Evolutionary conservation across 202 grass and related monocot genomes (phyloP).

Genomic region (Musa balbisiana): DNA sequence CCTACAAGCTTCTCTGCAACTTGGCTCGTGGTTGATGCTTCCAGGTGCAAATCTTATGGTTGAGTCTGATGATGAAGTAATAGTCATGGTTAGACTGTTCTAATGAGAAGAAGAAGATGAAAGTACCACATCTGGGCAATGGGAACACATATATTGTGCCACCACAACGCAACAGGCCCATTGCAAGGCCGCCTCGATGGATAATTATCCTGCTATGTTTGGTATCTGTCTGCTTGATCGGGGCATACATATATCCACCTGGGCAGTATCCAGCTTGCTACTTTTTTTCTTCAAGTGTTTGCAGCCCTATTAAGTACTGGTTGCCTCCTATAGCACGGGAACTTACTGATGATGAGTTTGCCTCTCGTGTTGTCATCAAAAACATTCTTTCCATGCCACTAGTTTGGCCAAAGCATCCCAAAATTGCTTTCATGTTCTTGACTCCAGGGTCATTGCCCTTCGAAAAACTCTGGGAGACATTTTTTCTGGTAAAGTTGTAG

Average conservation of each 20-base stretch:
- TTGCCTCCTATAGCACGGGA: conserved; percentile 54
- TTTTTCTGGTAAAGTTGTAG: conserved; percentile 62
- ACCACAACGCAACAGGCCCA: conserved; percentile 32
- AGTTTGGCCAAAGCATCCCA: conserved; percentile 44
- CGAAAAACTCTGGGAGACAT: conserved; percentile 88
- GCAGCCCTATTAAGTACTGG: conserved; percentile 75
- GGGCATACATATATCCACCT: conserved; percentile 70
- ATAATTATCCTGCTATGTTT: conserved; percentile 76
- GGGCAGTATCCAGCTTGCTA: conserved; percentile 68
- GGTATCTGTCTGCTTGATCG: conserved; percentile 67
- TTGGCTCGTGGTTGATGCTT: too few relatives aligned
- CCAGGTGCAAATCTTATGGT: too few relatives aligned
- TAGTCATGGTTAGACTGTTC: background rate
- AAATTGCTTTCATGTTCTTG: conserved; percentile 99
- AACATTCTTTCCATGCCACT: conserved; percentile 73
- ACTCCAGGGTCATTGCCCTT: conserved; percentile 86
- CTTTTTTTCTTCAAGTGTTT: conserved; percentile 63
- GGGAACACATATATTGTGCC: conserved; percentile 20
- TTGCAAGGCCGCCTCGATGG: conserved; percentile 44
- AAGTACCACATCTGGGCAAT: background rate
- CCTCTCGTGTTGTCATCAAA: conserved; percentile 52
- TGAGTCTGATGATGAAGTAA: too few relatives aligned
- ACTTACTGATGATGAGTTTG: conserved; percentile 70
- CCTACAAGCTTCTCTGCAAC: too few relatives aligned
- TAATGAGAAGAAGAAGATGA: background rate